Evolutionary conservation across 83 land plant genomes (phyloP).

Genomic region (Picea abies): DNA sequence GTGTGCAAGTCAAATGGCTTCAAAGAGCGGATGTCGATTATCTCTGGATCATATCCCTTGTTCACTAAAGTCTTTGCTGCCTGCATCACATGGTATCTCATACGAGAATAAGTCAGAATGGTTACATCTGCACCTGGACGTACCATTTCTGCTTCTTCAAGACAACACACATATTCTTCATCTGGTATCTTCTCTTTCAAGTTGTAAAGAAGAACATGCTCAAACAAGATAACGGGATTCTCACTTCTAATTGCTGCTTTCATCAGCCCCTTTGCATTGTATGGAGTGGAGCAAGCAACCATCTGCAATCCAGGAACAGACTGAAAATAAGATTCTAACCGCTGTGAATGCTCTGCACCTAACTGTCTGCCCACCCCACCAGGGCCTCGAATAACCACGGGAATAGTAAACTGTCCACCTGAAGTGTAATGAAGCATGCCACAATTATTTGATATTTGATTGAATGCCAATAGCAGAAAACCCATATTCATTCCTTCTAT

Average conservation of each 20-base stretch:
- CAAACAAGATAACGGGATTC: no score
- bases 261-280: constrained; percentile 21
- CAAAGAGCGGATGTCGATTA: constrained; percentile 89
- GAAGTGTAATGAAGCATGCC: constrained; percentile 99
- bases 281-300: constrained; percentile 98
- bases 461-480: constrained; percentile 85
- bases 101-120: constrained; percentile 85
- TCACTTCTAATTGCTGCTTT: no score
- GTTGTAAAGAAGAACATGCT: no score
- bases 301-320: constrained; percentile 97
- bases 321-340: constrained; percentile 94
- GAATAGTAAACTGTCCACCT: constrained; percentile 93
- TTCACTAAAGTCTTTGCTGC: constrained; percentile 90
- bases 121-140: constrained; percentile 68
- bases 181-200: no score
- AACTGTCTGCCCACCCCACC: constrained; percentile 97
- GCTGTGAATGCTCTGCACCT: constrained; percentile 96
- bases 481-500: constrained; percentile 95
- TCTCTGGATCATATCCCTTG: constrained; percentile 94
- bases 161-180: no score
- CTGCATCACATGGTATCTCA: constrained; percentile 91
- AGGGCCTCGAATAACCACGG: constrained; percentile 88
- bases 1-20: constrained; percentile 92
- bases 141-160: no score
- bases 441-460: constrained; percentile 95